Percentiles rank a stretch among this genome's conserved stretches.
phyloP scores from a whole-genome alignment of 2,329 filamentous ascomycete genomes.

The Coleophoma cylindrospora region DNA sequence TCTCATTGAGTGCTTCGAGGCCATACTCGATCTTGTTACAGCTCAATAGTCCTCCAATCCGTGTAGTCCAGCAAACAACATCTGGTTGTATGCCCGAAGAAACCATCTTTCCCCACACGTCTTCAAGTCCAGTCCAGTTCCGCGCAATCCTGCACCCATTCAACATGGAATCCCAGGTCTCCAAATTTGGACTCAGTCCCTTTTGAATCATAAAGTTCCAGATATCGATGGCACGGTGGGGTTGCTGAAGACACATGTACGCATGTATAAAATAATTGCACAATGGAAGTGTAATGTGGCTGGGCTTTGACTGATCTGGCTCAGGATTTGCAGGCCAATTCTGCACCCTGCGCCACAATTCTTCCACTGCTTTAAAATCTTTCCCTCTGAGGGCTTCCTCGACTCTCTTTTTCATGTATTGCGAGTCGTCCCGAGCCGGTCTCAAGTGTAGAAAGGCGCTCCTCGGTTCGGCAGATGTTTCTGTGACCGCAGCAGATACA shows the following conservation, averaged over 20 bases:
- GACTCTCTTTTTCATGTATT: slow-evolving; percentile 12
- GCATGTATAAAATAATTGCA: slow-evolving; percentile 40
- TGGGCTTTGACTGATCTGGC: not conserved
- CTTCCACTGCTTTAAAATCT: slow-evolving; percentile 7
- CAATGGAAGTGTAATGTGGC: slow-evolving; percentile 18
- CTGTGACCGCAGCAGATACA: not conserved
- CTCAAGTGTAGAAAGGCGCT: not conserved
- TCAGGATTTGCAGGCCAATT: not conserved
- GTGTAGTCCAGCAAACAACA: slow-evolving; percentile 61
- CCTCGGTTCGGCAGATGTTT: not conserved
- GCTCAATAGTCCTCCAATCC: slow-evolving; percentile 61
- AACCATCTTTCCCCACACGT: slow-evolving; percentile 62
- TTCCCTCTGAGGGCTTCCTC: slow-evolving; percentile 14
- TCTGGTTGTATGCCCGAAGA: slow-evolving; percentile 56
- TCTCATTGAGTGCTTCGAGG: slow-evolving; percentile 60
- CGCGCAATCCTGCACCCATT: slow-evolving; percentile 59
- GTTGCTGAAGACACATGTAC: slow-evolving; percentile 37
- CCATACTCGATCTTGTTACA: slow-evolving; percentile 47
- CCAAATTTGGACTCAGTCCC: slow-evolving; percentile 52
- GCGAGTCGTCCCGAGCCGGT: not conserved
- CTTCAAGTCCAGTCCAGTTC: slow-evolving; percentile 55
- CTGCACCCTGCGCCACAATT: not conserved
- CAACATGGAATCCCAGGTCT: slow-evolving; percentile 70
- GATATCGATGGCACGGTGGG: slow-evolving; percentile 41
- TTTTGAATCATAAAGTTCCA: slow-evolving; percentile 52